Conservation (phyloP, 2,329 filamentous ascomycete genomes). For the Aspergillus sp. region DNA sequence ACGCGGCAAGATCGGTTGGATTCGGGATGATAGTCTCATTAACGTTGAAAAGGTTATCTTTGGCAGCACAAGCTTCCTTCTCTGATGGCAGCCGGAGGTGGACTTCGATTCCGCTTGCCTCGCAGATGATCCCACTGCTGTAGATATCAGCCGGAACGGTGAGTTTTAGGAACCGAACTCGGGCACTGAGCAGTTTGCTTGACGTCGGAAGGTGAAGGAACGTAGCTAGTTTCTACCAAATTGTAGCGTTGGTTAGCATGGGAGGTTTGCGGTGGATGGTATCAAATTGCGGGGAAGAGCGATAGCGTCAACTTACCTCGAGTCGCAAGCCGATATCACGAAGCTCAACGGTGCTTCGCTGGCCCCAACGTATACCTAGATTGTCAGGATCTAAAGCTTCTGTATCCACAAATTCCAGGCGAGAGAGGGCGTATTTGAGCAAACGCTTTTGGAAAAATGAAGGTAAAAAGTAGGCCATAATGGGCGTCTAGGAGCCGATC, state of each 20-base stretch:
- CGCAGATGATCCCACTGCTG: conserved; percentile 76
- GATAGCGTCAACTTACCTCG: conserved; percentile 55
- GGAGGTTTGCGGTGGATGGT: conserved; percentile 2
- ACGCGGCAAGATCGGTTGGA: conserved; percentile 59
- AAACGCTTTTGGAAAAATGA: conserved; percentile 83
- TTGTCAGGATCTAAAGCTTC: conserved; percentile 83
- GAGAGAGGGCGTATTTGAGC: conserved; percentile 79
- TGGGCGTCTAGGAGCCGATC: conserved; percentile 30
- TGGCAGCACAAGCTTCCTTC: conserved; percentile 32
- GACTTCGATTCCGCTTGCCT: conserved; percentile 78
- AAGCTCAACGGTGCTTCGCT: conserved; percentile 79
- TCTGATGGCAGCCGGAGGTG: conserved; percentile 57
- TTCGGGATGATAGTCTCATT: conserved; percentile 50
- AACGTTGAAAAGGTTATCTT: conserved; percentile 27
- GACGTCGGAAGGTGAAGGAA: conserved; percentile 72
- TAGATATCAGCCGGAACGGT: conserved; percentile 88
- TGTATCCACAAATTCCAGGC: conserved; percentile 82
- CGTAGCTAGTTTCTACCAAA: conserved; percentile 70
- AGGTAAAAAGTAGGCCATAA: conserved; percentile 74
- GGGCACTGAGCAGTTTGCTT: conserved; percentile 71
- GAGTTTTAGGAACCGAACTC: conserved; percentile 72
- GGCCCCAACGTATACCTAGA: conserved; percentile 78
- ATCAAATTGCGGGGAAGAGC: conserved; percentile 10
- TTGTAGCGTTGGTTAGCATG: conserved; percentile 25
- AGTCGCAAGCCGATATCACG: conserved; percentile 80